phyloP scores from a whole-genome alignment of 805 yeast species.

The Isabelozyma heimii region DNA sequence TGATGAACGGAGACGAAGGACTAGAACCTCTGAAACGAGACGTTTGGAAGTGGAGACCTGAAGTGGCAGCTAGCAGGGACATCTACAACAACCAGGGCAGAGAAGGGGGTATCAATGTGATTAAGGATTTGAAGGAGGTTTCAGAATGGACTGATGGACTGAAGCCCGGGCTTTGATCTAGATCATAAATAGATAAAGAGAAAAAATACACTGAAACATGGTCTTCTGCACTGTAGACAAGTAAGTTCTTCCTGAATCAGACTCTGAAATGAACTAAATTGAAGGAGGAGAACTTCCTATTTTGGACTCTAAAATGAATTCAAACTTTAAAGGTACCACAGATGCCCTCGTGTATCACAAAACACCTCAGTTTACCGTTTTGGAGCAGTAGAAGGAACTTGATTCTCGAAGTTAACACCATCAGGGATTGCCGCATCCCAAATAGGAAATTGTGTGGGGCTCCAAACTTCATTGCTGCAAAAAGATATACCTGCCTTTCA shows the following conservation, averaged over 20 bases:
- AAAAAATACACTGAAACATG: too few relatives aligned
- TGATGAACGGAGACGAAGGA: slow-evolving; percentile 29
- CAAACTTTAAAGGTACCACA: neutral
- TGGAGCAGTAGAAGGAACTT: neutral
- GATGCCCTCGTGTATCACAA: too few relatives aligned
- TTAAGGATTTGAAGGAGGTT: slow-evolving; percentile 3
- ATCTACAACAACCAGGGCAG: slow-evolving; percentile 2
- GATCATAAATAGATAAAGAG: too few relatives aligned
- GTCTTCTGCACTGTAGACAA: too few relatives aligned
- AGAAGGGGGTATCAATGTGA: slow-evolving; percentile 4
- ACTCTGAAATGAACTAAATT: neutral
- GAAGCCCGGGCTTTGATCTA: neutral
- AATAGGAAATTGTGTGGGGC: neutral
- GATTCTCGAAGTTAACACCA: neutral
- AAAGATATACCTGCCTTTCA: too few relatives aligned
- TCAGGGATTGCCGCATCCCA: neutral
- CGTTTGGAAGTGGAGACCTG: slow-evolving; percentile 8
- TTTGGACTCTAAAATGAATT: neutral
- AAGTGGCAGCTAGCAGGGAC: slow-evolving; percentile 1
- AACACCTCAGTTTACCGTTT: neutral
- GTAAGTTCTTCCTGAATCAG: neutral
- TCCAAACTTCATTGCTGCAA: neutral
- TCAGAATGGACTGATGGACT: slow-evolving; percentile 2
- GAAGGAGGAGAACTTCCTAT: neutral
- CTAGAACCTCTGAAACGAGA: slow-evolving; percentile 16